Evolutionary conservation across 805 yeast species (phyloP), one percentile per base, ranked within the genome.

Genomic region (Kuraishia molischiana): DNA sequence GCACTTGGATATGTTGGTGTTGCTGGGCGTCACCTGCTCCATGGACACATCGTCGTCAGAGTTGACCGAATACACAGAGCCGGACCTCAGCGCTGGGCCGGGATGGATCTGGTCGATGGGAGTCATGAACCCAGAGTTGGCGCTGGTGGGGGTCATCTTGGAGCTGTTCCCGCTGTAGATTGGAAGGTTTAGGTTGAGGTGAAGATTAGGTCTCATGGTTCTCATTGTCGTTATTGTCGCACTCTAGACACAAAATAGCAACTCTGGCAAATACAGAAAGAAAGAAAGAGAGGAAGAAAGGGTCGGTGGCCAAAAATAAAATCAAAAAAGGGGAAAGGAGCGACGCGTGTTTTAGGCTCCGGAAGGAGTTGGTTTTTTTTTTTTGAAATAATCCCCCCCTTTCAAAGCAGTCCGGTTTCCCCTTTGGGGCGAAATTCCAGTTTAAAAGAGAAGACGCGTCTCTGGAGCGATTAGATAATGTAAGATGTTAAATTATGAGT

Each of bases 1-100:
- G 24, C 24, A 18, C 19, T 29, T 28, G 32, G 24, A n/a, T 10
- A 35, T 18, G 19, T 5, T 18, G 10, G 33, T 30, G 21, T 5
- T n/a, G 4, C 22, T 24, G 15, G 37, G 19, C 13, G 32, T 32
- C 17, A 30, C 45, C 20, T 29, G 10, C 38, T 36, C 38, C 34
- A 24, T 29, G n/a, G n/a, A n/a, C n/a, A n/a, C n/a, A 24, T 43
- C 46, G 35, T 43, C 46, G n/a, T 43, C 46, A 2, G 46, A 43
- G 28, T 40, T 37, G n/a, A 40, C 24, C 18, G 46, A 43, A 24
- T 38, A 43, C 10, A 42, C 38, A 9, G 42, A 39, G 14, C 38
- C 38, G 13, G 42, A 38, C 13, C 39, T 42, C 2, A 41, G 42
- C 24, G 33, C 30, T 30, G 32, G 40, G 18, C 41, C 39, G 15